phyloP scores from a whole-genome alignment of 306 rosid genomes.

The Elaeagnus macrophylla region DNA sequence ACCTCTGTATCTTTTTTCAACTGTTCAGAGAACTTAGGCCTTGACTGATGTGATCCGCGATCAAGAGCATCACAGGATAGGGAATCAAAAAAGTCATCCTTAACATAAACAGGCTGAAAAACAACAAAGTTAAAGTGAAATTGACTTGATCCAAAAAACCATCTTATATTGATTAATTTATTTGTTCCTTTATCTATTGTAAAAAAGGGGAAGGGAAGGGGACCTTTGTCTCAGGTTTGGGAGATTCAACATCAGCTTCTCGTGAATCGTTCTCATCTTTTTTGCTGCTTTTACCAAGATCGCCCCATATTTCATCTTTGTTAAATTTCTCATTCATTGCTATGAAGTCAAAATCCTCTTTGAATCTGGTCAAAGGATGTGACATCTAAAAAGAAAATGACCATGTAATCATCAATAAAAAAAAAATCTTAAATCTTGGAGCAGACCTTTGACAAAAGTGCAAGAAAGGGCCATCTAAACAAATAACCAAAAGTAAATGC shows the following conservation, averaged over 20 bases:
- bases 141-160: constrained; percentile 9
- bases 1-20: constrained; percentile 83
- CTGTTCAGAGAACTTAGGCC: constrained; percentile 74
- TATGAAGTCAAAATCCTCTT: constrained; percentile 86
- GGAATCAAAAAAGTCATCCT: constrained; percentile 89
- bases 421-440: too few relatives aligned
- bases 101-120: constrained; percentile 66
- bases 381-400: constrained; percentile 40
- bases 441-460: too few relatives aligned
- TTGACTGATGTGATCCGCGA: constrained; percentile 53
- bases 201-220: background rate
- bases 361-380: constrained; percentile 50
- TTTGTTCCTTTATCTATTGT: background rate
- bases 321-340: constrained; percentile 98
- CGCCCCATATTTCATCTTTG: constrained; percentile 98
- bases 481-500: too few relatives aligned
- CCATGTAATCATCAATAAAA: background rate
- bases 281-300: constrained; percentile 67
- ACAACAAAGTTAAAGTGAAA: background rate
- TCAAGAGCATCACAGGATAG: constrained; percentile 44
- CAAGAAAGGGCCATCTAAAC: too few relatives aligned
- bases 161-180: constrained; percentile 16
- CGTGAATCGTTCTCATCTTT: constrained; percentile 46
- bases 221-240: constrained; percentile 44
- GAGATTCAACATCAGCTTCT: constrained; percentile 35